Conservation (phyloP, 371 early-diverging fungal species). For the Rhizoclosmatium hyalinum region DNA sequence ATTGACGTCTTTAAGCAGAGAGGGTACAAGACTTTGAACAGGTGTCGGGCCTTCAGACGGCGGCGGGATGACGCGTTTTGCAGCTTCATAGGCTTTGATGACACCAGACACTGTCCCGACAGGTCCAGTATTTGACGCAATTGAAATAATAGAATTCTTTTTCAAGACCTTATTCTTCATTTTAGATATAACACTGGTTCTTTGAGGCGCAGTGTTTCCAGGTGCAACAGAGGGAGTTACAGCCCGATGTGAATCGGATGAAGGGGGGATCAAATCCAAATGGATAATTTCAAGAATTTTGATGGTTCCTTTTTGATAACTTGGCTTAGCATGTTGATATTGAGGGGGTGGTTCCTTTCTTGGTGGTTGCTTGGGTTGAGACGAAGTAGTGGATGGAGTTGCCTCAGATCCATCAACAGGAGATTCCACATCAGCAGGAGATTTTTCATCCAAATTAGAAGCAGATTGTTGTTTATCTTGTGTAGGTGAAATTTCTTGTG, state of each 20-base stretch:
- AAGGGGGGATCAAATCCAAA: constrained; percentile 4
- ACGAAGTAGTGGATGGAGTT: background rate
- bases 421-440: background rate
- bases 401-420: background rate
- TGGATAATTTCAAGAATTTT: constrained; percentile 8
- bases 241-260: background rate
- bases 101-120: background rate
- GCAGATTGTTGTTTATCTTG: background rate
- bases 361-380: background rate
- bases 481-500: too few species aligned
- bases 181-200: background rate
- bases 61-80: background rate
- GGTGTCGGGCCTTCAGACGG: background rate
- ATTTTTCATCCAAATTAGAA: background rate
- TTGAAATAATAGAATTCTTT: background rate
- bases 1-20: background rate
- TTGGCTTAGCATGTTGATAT: background rate
- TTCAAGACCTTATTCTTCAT: constrained; percentile 1
- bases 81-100: background rate
- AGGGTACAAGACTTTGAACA: background rate
- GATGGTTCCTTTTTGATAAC: constrained; percentile 1
- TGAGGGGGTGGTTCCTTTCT: background rate
- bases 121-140: background rate
- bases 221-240: background rate
- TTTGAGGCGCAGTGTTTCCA: background rate